Base-by-base conservation (phyloP, 2,329 filamentous ascomycete species). In the Ceratocystis cacaofunesta region DNA sequence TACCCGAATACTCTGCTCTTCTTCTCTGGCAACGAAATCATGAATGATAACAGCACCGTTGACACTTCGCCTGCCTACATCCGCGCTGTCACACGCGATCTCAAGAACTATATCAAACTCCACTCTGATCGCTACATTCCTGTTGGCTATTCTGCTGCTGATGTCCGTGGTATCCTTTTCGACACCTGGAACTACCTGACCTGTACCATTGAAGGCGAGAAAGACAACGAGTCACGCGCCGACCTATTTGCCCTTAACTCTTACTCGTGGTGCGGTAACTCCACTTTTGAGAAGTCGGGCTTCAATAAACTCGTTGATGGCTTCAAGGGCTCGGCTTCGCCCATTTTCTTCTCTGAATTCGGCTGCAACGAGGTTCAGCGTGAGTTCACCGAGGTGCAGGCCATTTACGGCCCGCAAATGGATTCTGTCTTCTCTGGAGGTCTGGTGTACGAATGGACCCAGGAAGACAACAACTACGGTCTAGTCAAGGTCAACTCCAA, bases 281-380 rank as follows among this genome's bases (percentile, higher is more conserved):
- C 85, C 64, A 83, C 80, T 61, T 89, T 83, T 74, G 73, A 81
- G 66, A 81, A 78, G 63, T 84, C 85, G 2, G 81, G 82, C 44
- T 90, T 86, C 73, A 76, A 86, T 69, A 76, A 78, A 19, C 78
- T 90, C 44, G 84, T 88, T 61, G 73, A 77, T 1, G 82, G 85
- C 73, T 90, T 92, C 78, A 75, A 79, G 70, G 79, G 79, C 69
- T 82, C 81, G 48, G 82, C 85, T 17, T 81, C 91, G 46, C 89
- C 89, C 41, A 80, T 92, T 70, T 92, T 92, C 80, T 92, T 89
- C 79, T 89, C 86, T 69, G 89, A 94, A 72, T 87, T 81, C 70
- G 89, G 89, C 68, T 92, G 89, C 82, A 92, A 91, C 77, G 78
- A 80, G 46, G 83, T 85, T 15, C 73, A 77, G n/a, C 87, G 89